Evolutionary conservation across 177 flowering plant genomes (phyloP).

Genomic region (Vitis hybrid): DNA sequence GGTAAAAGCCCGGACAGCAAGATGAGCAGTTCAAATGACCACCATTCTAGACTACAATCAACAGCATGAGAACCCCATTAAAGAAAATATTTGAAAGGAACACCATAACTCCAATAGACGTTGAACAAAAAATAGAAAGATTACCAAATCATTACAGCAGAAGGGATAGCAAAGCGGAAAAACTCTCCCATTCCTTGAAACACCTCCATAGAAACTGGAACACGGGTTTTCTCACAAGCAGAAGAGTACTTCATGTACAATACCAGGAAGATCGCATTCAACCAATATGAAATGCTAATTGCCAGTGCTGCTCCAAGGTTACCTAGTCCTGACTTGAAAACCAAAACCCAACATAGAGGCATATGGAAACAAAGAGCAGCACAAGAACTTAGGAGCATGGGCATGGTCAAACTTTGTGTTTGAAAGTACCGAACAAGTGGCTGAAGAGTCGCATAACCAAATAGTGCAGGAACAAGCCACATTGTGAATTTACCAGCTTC

Average conservation of each 20-base stretch:
- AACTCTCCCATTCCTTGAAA: conserved; percentile 56
- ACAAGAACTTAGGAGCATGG: conserved; percentile 28
- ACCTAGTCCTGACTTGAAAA: conserved; percentile 49
- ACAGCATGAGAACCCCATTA: not conserved
- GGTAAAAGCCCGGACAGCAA: conserved; percentile 30
- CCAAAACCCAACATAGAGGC: conserved; percentile 58
- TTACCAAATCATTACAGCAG: conserved; percentile 82
- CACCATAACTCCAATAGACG: not conserved
- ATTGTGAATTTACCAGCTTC: conserved; percentile 26
- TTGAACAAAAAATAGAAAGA: not conserved
- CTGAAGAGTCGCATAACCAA: conserved; percentile 28
- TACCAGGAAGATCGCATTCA: conserved; percentile 49
- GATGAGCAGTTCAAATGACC: conserved; percentile 34
- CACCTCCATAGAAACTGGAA: conserved; percentile 55
- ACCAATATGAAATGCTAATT: conserved; percentile 56
- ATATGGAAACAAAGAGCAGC: conserved; percentile 21
- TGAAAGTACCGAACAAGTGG: conserved; percentile 29
- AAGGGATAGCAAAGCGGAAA: conserved; percentile 69
- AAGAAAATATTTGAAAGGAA: not conserved
- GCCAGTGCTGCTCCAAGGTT: conserved; percentile 69
- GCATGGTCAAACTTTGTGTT: conserved; percentile 24
- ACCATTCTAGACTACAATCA: conserved; percentile 32
- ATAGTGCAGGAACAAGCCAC: conserved; percentile 33
- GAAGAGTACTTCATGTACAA: conserved; percentile 56
- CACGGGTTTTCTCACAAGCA: conserved; percentile 55